These are phyloP conservation scores for Cyamopsis tetragonoloba DNA, from an alignment of 306 rosid genomes.

Conservation along the genomic window DNA sequence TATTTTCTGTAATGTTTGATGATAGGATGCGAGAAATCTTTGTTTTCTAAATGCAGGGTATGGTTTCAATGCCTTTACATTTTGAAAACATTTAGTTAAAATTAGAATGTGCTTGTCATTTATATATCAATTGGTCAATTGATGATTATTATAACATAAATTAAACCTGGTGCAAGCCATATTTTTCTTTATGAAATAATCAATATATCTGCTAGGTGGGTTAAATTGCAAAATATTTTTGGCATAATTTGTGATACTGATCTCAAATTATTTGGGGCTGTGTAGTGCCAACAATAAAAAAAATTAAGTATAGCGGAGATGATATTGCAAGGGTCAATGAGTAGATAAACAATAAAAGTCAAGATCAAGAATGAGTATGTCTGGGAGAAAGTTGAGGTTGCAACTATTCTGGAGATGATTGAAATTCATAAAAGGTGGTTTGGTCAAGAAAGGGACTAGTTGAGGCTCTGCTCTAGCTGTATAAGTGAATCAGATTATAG, in stretches of 20 bases:
- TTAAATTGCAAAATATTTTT: neutral
- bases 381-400: neutral
- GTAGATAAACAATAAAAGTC: neutral
- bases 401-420: neutral
- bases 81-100: neutral
- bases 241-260: neutral
- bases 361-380: neutral
- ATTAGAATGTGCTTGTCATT: neutral
- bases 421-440: neutral
- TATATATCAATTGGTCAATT: neutral
- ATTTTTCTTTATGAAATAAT: neutral
- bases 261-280: neutral
- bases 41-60: neutral
- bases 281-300: conserved; percentile 2
- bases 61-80: neutral
- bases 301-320: neutral
- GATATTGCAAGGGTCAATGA: too few species aligned
- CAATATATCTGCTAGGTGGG: conserved; percentile 9
- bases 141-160: conserved; percentile 4
- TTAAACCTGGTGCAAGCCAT: neutral
- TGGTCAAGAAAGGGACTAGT: neutral
- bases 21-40: neutral
- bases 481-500: neutral
- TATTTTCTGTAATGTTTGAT: neutral
- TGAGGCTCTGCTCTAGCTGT: neutral